Base-by-base conservation (phyloP, 352 stramenopile genomes). In the Phytophthora vignae region DNA sequence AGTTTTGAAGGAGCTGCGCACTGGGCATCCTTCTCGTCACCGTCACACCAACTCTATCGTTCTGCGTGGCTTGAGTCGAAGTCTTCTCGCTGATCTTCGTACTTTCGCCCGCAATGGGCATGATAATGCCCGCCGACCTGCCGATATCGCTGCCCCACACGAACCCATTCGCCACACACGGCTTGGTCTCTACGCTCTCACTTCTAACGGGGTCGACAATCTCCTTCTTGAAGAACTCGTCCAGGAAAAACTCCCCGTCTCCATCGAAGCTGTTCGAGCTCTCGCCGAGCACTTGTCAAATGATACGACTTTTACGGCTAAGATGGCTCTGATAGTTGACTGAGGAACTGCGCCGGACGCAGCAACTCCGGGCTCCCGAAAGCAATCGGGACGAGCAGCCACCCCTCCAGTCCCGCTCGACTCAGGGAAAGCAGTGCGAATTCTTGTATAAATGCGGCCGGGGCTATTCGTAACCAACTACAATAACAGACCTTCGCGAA, bases 171-270 rank as follows among this genome's bases (percentile, higher is more conserved):
- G 15, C 36, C 36, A 17, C 15, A 44, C 36, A 17, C 1, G 14
- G 11, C 36, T 12, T 44, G 36, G 36, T 44, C 14, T 44, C 36
- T 29, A 2, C 22, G 22, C 22, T 25, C 22, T 25, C 22, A 25
- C 10, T 44, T 8, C 11, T 42, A 15, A 11, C 12, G 3, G 36
- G 36, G 14, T 17, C 10, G 36, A 44, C 11, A 44, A 5, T 1
- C 36, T 17, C 11, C 10, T 4, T n/a, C 14, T 44, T 44, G 36
- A 44, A 44, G 29, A 67, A 62, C 52, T 69, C 31, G 49, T 61
- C 46, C 7, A 70, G 46, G 25, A 74, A 70, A 21, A 70, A 69
- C 29, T 56, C 55, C 6, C 19, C 55, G 21, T 64, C 55, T 9
- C 49, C 60, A 0, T 15, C 15, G 12, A 42, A 42, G 12, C 36